Evolutionary conservation across 345 rosid genomes (phyloP).

Genomic region (Salix viminalis): DNA sequence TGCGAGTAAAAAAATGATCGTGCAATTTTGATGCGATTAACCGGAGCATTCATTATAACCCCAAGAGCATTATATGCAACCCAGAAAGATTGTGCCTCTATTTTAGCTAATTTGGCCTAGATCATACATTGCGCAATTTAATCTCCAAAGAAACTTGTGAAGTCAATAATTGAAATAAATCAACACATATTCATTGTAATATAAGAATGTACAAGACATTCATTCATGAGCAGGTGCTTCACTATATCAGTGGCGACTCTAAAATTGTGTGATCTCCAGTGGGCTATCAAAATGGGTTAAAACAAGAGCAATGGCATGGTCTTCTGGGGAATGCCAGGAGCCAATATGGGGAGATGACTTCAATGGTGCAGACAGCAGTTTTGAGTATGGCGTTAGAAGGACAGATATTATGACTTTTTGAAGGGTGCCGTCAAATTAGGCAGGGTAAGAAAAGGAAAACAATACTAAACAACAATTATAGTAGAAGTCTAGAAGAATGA

Average conservation of each 20-base stretch:
- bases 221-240: background rate
- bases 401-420: too few relatives aligned
- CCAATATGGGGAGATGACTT: too few relatives aligned
- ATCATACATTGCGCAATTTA: background rate
- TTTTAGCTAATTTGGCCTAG: background rate
- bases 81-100: background rate
- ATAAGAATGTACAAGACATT: background rate
- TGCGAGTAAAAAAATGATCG: background rate
- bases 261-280: background rate
- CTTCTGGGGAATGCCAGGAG: background rate
- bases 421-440: too few relatives aligned
- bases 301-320: background rate
- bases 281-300: background rate
- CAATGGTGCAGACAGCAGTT: too few relatives aligned
- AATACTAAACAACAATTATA: too few relatives aligned
- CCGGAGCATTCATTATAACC: background rate
- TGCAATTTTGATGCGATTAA: background rate
- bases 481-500: too few relatives aligned
- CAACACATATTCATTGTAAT: background rate
- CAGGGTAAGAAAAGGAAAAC: too few relatives aligned
- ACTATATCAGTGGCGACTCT: background rate
- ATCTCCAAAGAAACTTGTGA: background rate
- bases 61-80: background rate
- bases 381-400: background rate
- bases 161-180: background rate